Conservation (phyloP, 306 rosid species). For the Prunus davidiana region DNA sequence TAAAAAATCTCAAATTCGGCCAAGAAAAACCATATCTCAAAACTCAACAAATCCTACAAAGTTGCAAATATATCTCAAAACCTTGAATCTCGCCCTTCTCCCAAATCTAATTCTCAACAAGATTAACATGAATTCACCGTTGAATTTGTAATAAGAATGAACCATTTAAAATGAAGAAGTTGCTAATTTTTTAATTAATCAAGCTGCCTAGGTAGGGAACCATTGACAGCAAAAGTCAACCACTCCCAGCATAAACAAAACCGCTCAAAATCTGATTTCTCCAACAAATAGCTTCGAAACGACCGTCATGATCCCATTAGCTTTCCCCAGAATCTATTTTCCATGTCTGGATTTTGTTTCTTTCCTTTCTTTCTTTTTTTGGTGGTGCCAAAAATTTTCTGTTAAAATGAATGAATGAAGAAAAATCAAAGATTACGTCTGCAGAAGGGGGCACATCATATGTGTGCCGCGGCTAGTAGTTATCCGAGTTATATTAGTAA, state of each 20-base stretch:
- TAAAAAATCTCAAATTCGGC: too few relatives aligned
- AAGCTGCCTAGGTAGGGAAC: not conserved
- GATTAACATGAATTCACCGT: too few relatives aligned
- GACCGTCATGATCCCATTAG: not conserved
- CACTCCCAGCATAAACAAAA: not conserved
- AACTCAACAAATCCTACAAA: too few relatives aligned
- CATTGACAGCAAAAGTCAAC: not conserved
- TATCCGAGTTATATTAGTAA: not conserved
- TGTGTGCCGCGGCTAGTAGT: slow-evolving; percentile 9
- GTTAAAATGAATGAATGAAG: not conserved
- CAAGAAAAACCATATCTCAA: too few relatives aligned
- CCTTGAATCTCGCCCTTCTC: too few relatives aligned
- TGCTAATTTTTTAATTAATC: too few relatives aligned
- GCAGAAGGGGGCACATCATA: not conserved
- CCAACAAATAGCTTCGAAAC: not conserved
- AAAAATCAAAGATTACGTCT: not conserved
- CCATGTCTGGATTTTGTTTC: not conserved
- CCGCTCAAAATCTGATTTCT: not conserved
- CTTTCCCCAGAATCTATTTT: slow-evolving; percentile 4
- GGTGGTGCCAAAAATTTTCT: not conserved
- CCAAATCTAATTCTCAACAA: too few relatives aligned
- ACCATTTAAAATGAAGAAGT: not conserved
- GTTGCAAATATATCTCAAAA: too few relatives aligned
- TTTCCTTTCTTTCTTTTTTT: not conserved
- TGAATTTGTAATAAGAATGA: not conserved